A percentile compares a stretch with the other conserved stretches of the same genome.
Conservation (phyloP, 2,329 filamentous ascomycete species). For the Diaporthe velutina region DNA sequence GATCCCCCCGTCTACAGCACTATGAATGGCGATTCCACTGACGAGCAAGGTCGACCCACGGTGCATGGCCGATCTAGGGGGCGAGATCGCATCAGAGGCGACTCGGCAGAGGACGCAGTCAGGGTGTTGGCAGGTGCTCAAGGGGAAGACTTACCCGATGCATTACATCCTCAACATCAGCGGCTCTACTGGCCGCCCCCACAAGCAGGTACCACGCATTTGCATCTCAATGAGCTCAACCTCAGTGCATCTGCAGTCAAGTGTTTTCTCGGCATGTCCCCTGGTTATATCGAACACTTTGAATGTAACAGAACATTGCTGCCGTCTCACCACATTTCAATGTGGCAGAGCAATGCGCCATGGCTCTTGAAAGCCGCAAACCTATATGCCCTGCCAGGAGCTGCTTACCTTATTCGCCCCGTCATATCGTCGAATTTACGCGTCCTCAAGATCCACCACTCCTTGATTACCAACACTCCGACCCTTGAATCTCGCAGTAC, state of each 20-base stretch:
- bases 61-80: constrained; percentile 24
- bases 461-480: constrained; percentile 68
- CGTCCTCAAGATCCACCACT: constrained; percentile 69
- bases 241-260: constrained; percentile 60
- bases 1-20: constrained; percentile 60
- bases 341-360: constrained; percentile 30
- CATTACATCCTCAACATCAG: constrained; percentile 23
- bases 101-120: constrained; percentile 31
- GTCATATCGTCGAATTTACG: constrained; percentile 66
- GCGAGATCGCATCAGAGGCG: constrained; percentile 28
- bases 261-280: constrained; percentile 56
- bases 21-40: background rate
- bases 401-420: constrained; percentile 63
- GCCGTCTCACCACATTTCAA: constrained; percentile 45
- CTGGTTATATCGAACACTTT: constrained; percentile 64
- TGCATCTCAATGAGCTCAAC: constrained; percentile 64
- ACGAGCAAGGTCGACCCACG: background rate
- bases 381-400: constrained; percentile 59
- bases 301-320: constrained; percentile 59
- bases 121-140: constrained; percentile 31
- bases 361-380: constrained; percentile 49
- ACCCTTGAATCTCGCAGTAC: constrained; percentile 56
- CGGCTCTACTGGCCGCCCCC: constrained; percentile 25
- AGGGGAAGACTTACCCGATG: constrained; percentile 23
- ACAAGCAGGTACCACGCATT: constrained; percentile 61